A percentile compares a stretch with the other conserved stretches of the same genome.
Conservation (phyloP, 2,329 filamentous ascomycete species). For the Diplodia corticola region DNA sequence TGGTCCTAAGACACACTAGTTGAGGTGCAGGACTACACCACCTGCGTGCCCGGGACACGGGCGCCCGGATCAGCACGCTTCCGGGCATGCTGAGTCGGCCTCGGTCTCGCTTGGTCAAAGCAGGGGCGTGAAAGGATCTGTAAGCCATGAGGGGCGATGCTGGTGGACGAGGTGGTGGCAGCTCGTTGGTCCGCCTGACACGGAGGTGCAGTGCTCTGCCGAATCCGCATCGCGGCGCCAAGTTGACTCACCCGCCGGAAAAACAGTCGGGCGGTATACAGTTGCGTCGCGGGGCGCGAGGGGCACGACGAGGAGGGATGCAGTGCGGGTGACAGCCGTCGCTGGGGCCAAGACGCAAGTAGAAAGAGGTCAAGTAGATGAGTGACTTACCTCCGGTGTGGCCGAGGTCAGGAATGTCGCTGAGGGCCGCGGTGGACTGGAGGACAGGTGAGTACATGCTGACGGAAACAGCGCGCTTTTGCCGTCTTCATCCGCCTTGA, state of each 20-base stretch:
- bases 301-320: background rate
- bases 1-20: background rate
- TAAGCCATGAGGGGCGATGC: background rate
- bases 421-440: background rate
- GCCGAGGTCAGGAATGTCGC: background rate
- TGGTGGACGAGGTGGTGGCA: background rate
- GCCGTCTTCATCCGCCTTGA: constrained; percentile 13
- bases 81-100: background rate
- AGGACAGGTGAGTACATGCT: background rate
- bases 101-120: constrained; percentile 7
- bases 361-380: background rate
- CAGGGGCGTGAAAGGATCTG: background rate
- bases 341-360: background rate
- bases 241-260: background rate
- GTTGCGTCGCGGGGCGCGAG: background rate
- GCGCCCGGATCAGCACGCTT: background rate
- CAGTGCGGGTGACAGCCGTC: constrained; percentile 7
- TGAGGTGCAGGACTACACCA: background rate
- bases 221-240: background rate
- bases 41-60: background rate
- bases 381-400: background rate
- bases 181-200: constrained; percentile 6
- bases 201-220: background rate
- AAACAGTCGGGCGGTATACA: background rate
- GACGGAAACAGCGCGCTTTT: constrained; percentile 1